Evolutionary conservation across 2,329 filamentous ascomycete species (phyloP), one percentile per base, ranked within the genome.

Genomic region (Diaporthe sp.): DNA sequence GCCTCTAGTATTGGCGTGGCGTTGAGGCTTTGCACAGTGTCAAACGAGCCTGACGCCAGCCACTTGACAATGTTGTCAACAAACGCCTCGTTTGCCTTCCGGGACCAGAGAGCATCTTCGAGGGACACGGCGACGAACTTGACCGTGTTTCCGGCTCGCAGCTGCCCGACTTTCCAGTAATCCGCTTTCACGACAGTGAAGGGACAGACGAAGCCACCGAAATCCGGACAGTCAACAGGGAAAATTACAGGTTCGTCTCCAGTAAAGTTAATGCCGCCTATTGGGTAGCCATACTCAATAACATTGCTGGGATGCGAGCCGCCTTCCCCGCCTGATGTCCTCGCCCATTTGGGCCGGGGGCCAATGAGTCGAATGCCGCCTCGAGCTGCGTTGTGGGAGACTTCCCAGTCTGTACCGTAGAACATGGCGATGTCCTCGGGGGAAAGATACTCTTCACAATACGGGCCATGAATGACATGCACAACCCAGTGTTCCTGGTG

Each of bases 201-300:
- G 17, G 85, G 87, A 42, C 86, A 89, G 0, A 91, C 84, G 74
- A 92, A 91, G 0, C 90, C 90, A 9, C 91, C 90, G 74, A 92
- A 87, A 76, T 91, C 89, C 0, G 90, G 91, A 68, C 86, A 86
- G 78, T 92, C 90, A 7, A 88, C 84, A 0, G 89, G 86, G 66
- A 92, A 91, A 25, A 92, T 87, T n/a, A 88, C 89, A 2, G 89
- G 87, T 47, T 89, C 88, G 74, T 92, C 90, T 5, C 90, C 90
- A 0, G 89, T 91, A 87, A 88, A 92, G 76, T 91, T 92, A 35
- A 92, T 78, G 0, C 87, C 86, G 0, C 90, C 90, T 1, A 89
- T 79, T 0, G 89, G 88, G 78, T 92, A 92, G 3, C 90, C 90
- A 77, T 92, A 91, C 76, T 90, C 89, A 30, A 90, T 86, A 22